A percentile compares a stretch with the other conserved stretches of the same genome.
phyloP scores from a whole-genome alignment of 78 protist species.

The Dictyostelium purpureum region DNA sequence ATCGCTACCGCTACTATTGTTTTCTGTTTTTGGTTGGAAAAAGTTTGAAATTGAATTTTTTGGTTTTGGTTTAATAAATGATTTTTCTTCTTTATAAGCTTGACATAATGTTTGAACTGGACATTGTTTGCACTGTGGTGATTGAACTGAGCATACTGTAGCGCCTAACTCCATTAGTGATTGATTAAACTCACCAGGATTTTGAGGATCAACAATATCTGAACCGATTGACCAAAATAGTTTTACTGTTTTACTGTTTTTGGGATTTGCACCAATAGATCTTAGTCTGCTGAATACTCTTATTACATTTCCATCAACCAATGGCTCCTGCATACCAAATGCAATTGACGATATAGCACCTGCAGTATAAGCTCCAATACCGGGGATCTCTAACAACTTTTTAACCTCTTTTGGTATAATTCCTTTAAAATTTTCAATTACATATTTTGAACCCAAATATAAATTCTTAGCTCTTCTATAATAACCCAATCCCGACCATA shows the following conservation, averaged over 20 bases:
- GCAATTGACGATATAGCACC: constrained; percentile 86
- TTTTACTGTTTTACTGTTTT: constrained; percentile 6
- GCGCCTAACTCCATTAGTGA: constrained; percentile 95
- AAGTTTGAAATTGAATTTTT: constrained; percentile 21
- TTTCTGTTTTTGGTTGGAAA: constrained; percentile 10
- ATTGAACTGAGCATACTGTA: constrained; percentile 78
- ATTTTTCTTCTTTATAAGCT: constrained; percentile 3
- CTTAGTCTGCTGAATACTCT: constrained; percentile 89
- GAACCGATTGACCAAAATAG: constrained; percentile 64
- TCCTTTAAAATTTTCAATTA: constrained; percentile 20
- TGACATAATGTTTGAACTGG: constrained; percentile 61
- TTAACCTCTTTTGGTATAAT: constrained; percentile 19
- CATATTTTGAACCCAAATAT: constrained; percentile 82
- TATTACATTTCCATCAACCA: constrained; percentile 93
- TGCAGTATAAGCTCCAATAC: constrained; percentile 91
- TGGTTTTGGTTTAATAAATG: not conserved
- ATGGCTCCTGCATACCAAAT: constrained; percentile 13
- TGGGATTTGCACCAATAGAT: constrained; percentile 66
- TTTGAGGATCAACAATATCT: constrained; percentile 47
- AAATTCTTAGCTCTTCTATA: constrained; percentile 87
- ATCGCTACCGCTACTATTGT: not conserved
- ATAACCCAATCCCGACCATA: constrained; percentile 94
- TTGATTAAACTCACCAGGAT: constrained; percentile 86
- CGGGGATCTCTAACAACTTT: constrained; percentile 28
- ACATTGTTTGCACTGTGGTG: constrained; percentile 80